Percentiles rank a stretch among this genome's conserved stretches.
phyloP scores from a whole-genome alignment of 2,329 filamentous ascomycete species.

The Xylariaceae sp. region DNA sequence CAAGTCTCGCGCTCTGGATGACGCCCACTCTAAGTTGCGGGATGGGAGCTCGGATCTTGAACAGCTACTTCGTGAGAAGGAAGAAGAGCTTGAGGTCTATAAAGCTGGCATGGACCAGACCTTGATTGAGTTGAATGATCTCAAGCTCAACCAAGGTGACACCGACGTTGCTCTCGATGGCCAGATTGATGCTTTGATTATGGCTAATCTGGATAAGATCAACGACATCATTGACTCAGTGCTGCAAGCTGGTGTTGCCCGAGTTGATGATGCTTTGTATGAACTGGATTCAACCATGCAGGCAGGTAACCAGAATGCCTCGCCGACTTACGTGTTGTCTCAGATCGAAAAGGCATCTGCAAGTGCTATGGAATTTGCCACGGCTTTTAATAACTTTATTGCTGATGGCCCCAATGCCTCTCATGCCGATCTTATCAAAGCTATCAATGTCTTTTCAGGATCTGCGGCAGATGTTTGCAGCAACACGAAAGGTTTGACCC shows the following conservation, averaged over 20 bases:
- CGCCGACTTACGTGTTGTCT: slow-evolving; percentile 88
- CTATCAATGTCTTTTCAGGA: slow-evolving; percentile 84
- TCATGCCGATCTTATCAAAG: slow-evolving; percentile 88
- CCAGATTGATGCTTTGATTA: slow-evolving; percentile 84
- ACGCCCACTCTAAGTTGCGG: slow-evolving; percentile 70
- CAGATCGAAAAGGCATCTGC: slow-evolving; percentile 96
- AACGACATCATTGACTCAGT: slow-evolving; percentile 98
- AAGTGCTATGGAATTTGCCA: slow-evolving; percentile 94
- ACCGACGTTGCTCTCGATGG: slow-evolving; percentile 80
- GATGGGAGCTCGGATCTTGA: slow-evolving; percentile 86
- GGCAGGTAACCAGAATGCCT: slow-evolving; percentile 96
- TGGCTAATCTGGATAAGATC: slow-evolving; percentile 85
- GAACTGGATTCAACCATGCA: slow-evolving; percentile 98
- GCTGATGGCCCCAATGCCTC: slow-evolving; percentile 90
- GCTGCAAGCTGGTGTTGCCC: slow-evolving; percentile 83
- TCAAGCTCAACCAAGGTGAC: slow-evolving; percentile 70
- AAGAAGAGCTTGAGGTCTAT: slow-evolving; percentile 96
- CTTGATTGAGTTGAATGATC: slow-evolving; percentile 83
- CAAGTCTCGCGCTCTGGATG: slow-evolving; percentile 84
- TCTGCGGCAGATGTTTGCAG: slow-evolving; percentile 90
- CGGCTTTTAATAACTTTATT: slow-evolving; percentile 97
- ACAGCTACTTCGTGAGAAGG: slow-evolving; percentile 82
- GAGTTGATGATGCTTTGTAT: slow-evolving; percentile 94
- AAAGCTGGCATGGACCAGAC: slow-evolving; percentile 98
- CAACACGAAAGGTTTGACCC: slow-evolving; percentile 92